phyloP scores from a whole-genome alignment of 2,329 filamentous ascomycete species.

The Colletotrichum gigasporum region DNA sequence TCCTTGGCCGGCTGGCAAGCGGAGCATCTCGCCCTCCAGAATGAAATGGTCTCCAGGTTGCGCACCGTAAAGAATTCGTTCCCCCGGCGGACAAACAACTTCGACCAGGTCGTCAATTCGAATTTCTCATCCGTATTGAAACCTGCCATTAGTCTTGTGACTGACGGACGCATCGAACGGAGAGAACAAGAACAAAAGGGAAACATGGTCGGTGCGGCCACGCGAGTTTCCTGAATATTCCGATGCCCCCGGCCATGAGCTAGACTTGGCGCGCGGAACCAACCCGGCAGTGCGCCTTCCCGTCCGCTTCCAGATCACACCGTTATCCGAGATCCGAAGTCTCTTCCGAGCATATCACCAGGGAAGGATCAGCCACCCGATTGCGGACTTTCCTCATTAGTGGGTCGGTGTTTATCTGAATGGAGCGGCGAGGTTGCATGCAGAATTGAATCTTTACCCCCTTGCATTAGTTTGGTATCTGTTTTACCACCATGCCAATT shows the following conservation, averaged over 20 bases:
- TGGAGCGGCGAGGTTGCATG: slow-evolving; percentile 16
- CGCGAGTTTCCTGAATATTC: not conserved
- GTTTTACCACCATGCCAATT: not conserved
- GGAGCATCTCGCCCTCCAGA: too few relatives aligned
- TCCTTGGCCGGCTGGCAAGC: too few relatives aligned
- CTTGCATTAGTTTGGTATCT: slow-evolving; percentile 22
- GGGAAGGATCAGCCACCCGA: not conserved
- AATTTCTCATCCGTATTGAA: too few relatives aligned
- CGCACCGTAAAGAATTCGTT: too few relatives aligned
- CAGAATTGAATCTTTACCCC: not conserved
- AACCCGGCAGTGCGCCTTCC: not conserved
- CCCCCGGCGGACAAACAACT: too few relatives aligned
- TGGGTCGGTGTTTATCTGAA: slow-evolving; percentile 2
- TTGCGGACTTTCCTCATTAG: slow-evolving; percentile 22
- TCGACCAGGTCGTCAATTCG: too few relatives aligned
- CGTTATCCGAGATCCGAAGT: slow-evolving; percentile 12
- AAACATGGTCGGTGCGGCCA: too few relatives aligned
- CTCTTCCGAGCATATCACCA: not conserved
- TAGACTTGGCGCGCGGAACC: not conserved
- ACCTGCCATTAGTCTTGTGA: too few relatives aligned
- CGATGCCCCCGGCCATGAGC: not conserved
- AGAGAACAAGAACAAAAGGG: too few relatives aligned
- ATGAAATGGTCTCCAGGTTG: too few relatives aligned
- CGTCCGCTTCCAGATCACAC: not conserved
- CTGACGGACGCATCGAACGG: too few relatives aligned